Evolutionary conservation across 352 stramenopile species (phyloP), one percentile per base, ranked within the genome.

Genomic region (Phytophthora foliorum): DNA sequence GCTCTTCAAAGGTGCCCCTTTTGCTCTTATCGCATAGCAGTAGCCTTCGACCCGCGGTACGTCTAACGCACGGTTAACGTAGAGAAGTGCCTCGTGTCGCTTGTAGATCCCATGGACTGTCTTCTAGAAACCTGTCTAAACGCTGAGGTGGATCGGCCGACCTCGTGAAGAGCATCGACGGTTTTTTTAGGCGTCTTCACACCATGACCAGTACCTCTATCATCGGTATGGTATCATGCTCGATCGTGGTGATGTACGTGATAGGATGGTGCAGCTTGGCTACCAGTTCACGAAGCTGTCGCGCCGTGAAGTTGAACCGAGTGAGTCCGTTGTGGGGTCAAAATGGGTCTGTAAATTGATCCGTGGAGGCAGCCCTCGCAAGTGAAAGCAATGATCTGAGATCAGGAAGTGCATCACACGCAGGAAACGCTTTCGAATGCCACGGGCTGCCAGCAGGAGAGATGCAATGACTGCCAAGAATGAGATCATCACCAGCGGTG

Each of bases 141-240:
- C 1, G n/a, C 25, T n/a, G 13, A 29, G 7, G 25, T 29, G 19
- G 49, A 57, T 13, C n/a, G 49, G 7, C 31, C 49, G 31, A 57
- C 45, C 27, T 57, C 19, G 31, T 36, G n/a, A 31, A 57, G 5
- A 57, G 49, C 2, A 6, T 57, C 1, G 49, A 57, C 6, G 49
- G 49, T 14, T 45, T 31, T 8, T 44, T 57, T 0, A 39, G 17
- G 2, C 49, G 29, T 7, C 31, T 17, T 5, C 49, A 57, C 29
- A 57, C 3, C 31, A 57, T 57, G 6, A 31, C 49, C 17, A 44
- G 49, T 25, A 31, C 49, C 16, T 44, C 29, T 10, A 44, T 1
- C 1, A 31, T 57, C 2, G 49, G 31, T 7, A 39, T 31, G 0
- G 32, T 24, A 13, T 57, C 31, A 2, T 16, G 25, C 29, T 57